A percentile compares a stretch with the other conserved stretches of the same genome.
Evolutionary conservation across 352 stramenopile species (phyloP).

Genomic region (Phytopythium vexans): DNA sequence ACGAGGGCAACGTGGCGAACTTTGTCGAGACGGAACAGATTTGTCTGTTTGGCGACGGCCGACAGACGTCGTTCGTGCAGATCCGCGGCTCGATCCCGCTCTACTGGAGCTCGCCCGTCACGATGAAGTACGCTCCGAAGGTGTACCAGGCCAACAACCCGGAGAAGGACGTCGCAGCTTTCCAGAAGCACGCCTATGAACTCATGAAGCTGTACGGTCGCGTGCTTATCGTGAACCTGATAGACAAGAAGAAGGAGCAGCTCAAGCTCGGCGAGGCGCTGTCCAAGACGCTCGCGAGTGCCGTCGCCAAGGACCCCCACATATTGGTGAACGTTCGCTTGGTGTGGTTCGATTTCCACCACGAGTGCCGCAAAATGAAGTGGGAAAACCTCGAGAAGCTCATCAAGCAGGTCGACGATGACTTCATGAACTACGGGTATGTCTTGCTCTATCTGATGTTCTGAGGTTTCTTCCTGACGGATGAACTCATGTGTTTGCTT

Average conservation of each 20-base stretch:
- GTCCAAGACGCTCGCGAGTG: constrained; percentile 64
- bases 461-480: too few species aligned
- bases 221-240: constrained; percentile 92
- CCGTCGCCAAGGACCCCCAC: constrained; percentile 53
- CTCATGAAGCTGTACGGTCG: constrained; percentile 68
- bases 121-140: constrained; percentile 93
- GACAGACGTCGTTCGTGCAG: constrained; percentile 64
- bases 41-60: constrained; percentile 59
- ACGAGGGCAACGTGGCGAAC: constrained; percentile 90
- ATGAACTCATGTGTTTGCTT: not conserved
- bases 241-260: constrained; percentile 95
- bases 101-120: constrained; percentile 88
- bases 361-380: constrained; percentile 92
- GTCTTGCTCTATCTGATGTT: constrained; percentile 5
- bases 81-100: constrained; percentile 95
- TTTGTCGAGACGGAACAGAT: constrained; percentile 96
- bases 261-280: constrained; percentile 89
- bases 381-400: constrained; percentile 92
- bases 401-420: constrained; percentile 82
- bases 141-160: constrained; percentile 58
- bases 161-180: constrained; percentile 49
- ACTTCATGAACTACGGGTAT: constrained; percentile 71
- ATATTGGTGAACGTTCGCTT: constrained; percentile 56
- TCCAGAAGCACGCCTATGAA: constrained; percentile 56
- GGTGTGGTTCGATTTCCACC: constrained; percentile 98